Evolutionary conservation across 2,329 filamentous ascomycete species (phyloP).

Genomic region (Xylariaceae sp.): DNA sequence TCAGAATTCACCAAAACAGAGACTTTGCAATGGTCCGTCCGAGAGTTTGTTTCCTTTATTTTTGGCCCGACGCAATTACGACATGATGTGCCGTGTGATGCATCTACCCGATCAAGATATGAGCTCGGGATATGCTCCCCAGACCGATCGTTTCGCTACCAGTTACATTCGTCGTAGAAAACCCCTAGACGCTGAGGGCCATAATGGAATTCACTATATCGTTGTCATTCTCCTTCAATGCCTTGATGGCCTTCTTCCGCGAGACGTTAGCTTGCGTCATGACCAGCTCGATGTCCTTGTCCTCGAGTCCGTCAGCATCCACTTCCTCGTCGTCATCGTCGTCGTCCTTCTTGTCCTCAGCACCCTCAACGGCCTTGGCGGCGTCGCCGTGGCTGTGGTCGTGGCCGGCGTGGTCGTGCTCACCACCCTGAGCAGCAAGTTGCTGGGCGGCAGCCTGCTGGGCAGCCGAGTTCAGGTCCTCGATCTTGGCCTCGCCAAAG

Average conservation of each 20-base stretch:
- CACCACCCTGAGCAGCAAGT: conserved; percentile 73
- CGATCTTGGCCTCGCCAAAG: conserved; percentile 99
- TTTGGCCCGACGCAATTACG: conserved; percentile 1
- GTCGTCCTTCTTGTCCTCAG: conserved; percentile 71
- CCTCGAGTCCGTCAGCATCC: conserved; percentile 89
- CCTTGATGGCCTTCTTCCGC: conserved; percentile 98
- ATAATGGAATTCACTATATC: conserved; percentile 99
- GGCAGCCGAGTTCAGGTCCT: conserved; percentile 98
- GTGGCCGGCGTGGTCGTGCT: conserved; percentile 56
- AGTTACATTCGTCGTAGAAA: background rate
- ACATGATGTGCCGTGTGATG: conserved; percentile 22
- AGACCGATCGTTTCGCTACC: too few species aligned
- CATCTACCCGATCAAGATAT: conserved; percentile 14
- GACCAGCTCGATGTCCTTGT: conserved; percentile 99
- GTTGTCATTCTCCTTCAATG: conserved; percentile 98
- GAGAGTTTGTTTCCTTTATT: background rate
- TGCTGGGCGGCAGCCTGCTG: conserved; percentile 95
- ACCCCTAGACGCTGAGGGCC: conserved; percentile 77
- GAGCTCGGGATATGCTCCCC: background rate
- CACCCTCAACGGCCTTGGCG: conserved; percentile 58
- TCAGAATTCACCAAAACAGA: conserved; percentile 6
- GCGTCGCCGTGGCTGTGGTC: conserved; percentile 72
- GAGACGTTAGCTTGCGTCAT: conserved; percentile 97
- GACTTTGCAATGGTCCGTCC: conserved; percentile 8
- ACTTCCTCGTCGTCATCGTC: conserved; percentile 94